Evolutionary conservation across 768 basidiomycete species (phyloP), one percentile per base, ranked within the genome.

Genomic region (Termitomyces sp.): DNA sequence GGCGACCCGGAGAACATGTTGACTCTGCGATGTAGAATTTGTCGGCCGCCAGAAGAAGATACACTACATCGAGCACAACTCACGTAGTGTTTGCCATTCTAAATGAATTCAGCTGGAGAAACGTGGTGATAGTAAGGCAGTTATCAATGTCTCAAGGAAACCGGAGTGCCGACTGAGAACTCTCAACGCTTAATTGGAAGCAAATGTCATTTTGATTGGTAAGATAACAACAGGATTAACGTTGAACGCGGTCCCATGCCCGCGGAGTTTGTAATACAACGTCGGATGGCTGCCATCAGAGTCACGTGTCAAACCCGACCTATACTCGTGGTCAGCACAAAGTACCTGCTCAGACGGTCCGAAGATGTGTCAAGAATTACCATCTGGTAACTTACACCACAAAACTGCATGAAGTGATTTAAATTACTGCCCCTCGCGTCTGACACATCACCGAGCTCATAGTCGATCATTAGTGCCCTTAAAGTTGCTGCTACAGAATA

Each of bases 1-100:
- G 88, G 84, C 55, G 90, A 89, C 41, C 88, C 87, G 7, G 74
- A 70, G 63, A 74, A 79, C 63, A 72, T 69, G 59, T 78, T 77
- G 32, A 74, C 58, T 67, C 68, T 52, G 52, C 18, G 13, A 18
- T 11, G 14, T 53, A 16, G 2, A 16, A 33, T 24, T 44, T n/a
- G 20, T 52, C n/a, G 28, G 22, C 18, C 16, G 13, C 24, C 35
- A 5, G 9, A 26, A 18, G 7, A 26, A 4, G 26, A 26, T 26
- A 26, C 26, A 26, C 35, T 36, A 35, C 22, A 35, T 38, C 44
- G 10, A 28, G 43, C 41, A 41, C 24, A 33, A 48, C 63, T 60
- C 52, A 64, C 63, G 52, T 54, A 36, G 59, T 56, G 20, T 44
- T 58, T 13, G 60, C 50, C 63, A 65, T 65, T 52, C 43, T 60